phyloP scores from a whole-genome alignment of 306 rosid genomes.

The Malus domestica region DNA sequence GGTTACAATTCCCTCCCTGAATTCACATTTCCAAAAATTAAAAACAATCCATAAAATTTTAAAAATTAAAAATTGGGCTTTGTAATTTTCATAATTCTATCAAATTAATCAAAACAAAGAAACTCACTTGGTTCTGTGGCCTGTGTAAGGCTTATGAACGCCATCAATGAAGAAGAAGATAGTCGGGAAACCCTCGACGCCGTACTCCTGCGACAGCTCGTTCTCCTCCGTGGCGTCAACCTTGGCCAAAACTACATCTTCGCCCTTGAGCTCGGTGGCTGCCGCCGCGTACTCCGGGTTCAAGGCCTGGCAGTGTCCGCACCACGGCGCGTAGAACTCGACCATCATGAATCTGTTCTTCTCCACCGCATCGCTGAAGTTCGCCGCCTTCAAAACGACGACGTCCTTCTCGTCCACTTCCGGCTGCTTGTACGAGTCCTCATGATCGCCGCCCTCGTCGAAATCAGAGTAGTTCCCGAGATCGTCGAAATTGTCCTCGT shows the following conservation, averaged over 20 bases:
- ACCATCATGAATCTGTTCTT: conserved; percentile 71
- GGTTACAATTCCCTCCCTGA: conserved; percentile 73
- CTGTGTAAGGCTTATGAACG: conserved; percentile 63
- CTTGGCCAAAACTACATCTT: conserved; percentile 66
- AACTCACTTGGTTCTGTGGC: conserved; percentile 73
- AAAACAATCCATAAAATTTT: not conserved
- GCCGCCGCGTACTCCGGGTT: conserved; percentile 92
- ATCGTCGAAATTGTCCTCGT: conserved; percentile 35
- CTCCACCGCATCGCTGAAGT: conserved; percentile 57
- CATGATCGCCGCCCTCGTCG: conserved; percentile 39
- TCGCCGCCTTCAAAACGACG: conserved; percentile 69
- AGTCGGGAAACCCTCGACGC: conserved; percentile 85
- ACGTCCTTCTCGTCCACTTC: conserved; percentile 87
- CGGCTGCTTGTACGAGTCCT: conserved; percentile 39
- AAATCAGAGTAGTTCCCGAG: conserved; percentile 52
- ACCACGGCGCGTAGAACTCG: conserved; percentile 98
- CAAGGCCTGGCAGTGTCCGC: conserved; percentile 94
- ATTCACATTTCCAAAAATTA: not conserved
- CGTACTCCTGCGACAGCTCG: conserved; percentile 70
- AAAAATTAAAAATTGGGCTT: not conserved
- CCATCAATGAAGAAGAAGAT: conserved; percentile 70
- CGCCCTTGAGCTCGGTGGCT: conserved; percentile 73
- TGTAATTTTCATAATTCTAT: not conserved
- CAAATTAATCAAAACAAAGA: not conserved
- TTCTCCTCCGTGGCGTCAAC: conserved; percentile 87